Conservation (phyloP, 1,139 yeast genomes). For the Pichia sp. region DNA sequence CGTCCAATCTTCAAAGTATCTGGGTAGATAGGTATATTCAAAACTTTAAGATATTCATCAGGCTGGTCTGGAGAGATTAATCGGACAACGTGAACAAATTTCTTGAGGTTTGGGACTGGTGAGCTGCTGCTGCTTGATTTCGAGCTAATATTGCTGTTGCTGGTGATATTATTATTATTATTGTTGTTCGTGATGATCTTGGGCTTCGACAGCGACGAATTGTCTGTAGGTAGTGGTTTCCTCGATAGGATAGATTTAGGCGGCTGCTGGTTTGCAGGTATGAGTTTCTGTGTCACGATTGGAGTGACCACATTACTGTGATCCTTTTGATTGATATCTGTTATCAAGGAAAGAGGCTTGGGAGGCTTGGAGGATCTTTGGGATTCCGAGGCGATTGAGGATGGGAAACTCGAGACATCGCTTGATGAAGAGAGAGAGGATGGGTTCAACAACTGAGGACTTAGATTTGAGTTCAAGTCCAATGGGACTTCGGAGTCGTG, state of each 20-base stretch:
- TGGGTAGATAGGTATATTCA: conserved; percentile 77
- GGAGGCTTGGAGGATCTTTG: background rate
- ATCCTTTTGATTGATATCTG: conserved; percentile 1
- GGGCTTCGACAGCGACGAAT: background rate
- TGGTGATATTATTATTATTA: background rate
- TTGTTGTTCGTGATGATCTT: background rate
- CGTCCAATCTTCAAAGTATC: conserved; percentile 85
- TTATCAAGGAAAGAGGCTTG: conserved; percentile 2
- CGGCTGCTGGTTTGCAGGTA: background rate
- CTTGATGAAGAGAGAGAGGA: background rate
- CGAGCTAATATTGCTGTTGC: conserved; percentile 4
- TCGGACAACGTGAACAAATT: conserved; percentile 47
- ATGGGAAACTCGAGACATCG: background rate
- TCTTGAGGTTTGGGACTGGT: conserved; percentile 17
- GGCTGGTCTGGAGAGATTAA: conserved; percentile 66
- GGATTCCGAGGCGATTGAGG: background rate
- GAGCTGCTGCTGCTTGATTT: background rate
- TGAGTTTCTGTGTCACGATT: background rate
- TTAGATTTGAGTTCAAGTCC: background rate
- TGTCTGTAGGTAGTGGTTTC: background rate
- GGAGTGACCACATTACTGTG: background rate
- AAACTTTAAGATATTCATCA: conserved; percentile 64
- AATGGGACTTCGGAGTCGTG: background rate
- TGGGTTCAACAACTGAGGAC: background rate
- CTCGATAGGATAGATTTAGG: conserved; percentile 1